Evolutionary conservation across 192 early-diverging fungal species (phyloP).

Genomic region (Backusella morwellensis): DNA sequence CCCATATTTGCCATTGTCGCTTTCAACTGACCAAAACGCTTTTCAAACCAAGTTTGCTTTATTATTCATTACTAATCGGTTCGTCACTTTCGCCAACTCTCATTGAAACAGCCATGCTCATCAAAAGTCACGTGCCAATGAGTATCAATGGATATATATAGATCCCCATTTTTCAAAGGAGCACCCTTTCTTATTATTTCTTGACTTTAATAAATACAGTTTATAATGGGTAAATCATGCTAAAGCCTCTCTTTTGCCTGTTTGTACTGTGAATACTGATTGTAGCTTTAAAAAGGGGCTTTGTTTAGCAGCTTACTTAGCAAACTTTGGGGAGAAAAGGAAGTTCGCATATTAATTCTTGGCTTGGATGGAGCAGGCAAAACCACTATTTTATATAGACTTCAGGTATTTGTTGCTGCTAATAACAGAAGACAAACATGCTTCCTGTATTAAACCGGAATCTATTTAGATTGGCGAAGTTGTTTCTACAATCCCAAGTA

Average conservation of each 20-base stretch:
- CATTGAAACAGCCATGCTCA: too few species aligned
- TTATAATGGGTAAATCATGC: not conserved
- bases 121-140: not conserved
- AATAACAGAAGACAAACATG: slow-evolving; percentile 21
- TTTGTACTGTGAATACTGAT: not conserved
- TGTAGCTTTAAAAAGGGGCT: slow-evolving; percentile 48
- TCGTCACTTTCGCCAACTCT: too few species aligned
- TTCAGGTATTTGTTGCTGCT: slow-evolving; percentile 63
- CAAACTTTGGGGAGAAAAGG: slow-evolving; percentile 89
- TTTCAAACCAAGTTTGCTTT: too few species aligned
- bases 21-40: too few species aligned
- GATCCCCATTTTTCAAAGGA: not conserved
- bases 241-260: not conserved
- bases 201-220: not conserved
- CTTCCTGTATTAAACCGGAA: slow-evolving; percentile 31
- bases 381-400: slow-evolving; percentile 94
- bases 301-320: slow-evolving; percentile 72
- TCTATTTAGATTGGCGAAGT: slow-evolving; percentile 87
- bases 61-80: too few species aligned
- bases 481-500: slow-evolving; percentile 95
- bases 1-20: too few species aligned
- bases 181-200: not conserved
- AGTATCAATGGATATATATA: not conserved
- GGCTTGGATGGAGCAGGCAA: slow-evolving; percentile 97
- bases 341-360: slow-evolving; percentile 95